Evolutionary conservation across 2,329 filamentous ascomycete species (phyloP).

Genomic region (Gaeumannomyces tritici): DNA sequence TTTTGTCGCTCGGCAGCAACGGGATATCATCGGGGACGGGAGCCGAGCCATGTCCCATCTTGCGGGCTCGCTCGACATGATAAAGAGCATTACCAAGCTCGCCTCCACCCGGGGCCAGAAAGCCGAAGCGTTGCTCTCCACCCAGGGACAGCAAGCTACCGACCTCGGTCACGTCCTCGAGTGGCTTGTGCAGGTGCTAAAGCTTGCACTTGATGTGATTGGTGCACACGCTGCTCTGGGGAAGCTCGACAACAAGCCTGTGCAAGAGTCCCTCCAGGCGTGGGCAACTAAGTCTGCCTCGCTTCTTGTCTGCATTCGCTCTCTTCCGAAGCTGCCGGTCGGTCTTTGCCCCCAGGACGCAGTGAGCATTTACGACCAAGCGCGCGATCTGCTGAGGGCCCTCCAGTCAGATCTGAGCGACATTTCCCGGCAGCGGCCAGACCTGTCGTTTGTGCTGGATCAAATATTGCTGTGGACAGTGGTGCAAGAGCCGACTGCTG

Average conservation of each 20-base stretch:
- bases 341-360: slow-evolving; percentile 34
- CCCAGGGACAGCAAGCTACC: slow-evolving; percentile 4
- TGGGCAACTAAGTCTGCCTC: slow-evolving; percentile 40
- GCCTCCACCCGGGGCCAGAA: not conserved
- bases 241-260: slow-evolving; percentile 31
- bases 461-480: slow-evolving; percentile 59
- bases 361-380: slow-evolving; percentile 20
- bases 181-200: slow-evolving; percentile 65
- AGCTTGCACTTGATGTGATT: slow-evolving; percentile 51
- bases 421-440: slow-evolving; percentile 38
- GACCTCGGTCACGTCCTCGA: slow-evolving; percentile 20
- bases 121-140: not conserved
- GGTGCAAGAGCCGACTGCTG: slow-evolving; percentile 13
- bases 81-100: slow-evolving; percentile 7
- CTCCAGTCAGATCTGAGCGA: slow-evolving; percentile 32
- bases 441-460: slow-evolving; percentile 53
- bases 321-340: slow-evolving; percentile 37
- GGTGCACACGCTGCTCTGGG: slow-evolving; percentile 59
- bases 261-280: slow-evolving; percentile 34
- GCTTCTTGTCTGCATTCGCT: slow-evolving; percentile 29
- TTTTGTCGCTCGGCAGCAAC: slow-evolving; percentile 52
- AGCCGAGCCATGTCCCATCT: not conserved
- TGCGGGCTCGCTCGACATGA: not conserved
- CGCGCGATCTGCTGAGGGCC: slow-evolving; percentile 24
- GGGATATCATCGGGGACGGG: slow-evolving; percentile 32